Percentiles rank a stretch among this genome's conserved stretches.
Conservation (phyloP, 306 rosid genomes). For the Urtica urens region DNA sequence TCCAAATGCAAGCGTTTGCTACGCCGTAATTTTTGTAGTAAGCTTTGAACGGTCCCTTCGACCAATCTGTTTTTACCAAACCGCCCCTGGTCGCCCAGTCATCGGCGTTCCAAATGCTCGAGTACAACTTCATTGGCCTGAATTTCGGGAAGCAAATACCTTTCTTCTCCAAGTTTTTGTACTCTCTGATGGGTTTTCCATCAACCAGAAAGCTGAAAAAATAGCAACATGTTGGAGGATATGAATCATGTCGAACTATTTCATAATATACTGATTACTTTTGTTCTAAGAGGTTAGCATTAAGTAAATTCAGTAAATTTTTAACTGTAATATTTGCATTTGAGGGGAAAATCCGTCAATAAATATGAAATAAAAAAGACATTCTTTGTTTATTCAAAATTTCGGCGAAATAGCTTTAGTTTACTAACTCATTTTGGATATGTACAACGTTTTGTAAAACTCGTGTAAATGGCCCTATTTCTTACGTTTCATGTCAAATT, state of each 20-base stretch:
- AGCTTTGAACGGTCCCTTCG: constrained; percentile 24
- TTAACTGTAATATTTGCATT: background rate
- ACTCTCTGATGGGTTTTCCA: constrained; percentile 27
- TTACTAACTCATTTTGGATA: too few species aligned
- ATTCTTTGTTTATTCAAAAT: too few species aligned
- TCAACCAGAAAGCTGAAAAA: constrained; percentile 27
- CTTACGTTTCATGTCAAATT: too few species aligned
- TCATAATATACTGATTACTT: too few species aligned
- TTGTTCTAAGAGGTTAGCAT: too few species aligned
- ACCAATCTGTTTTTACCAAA: constrained; percentile 25
- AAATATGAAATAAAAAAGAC: background rate
- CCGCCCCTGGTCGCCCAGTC: constrained; percentile 34
- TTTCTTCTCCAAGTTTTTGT: constrained; percentile 20
- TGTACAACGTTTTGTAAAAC: too few species aligned
- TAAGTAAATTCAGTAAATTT: background rate
- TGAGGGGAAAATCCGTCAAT: background rate
- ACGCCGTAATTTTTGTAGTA: constrained; percentile 15
- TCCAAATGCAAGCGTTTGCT: constrained; percentile 12
- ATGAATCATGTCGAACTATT: too few species aligned
- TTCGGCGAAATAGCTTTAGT: too few species aligned
- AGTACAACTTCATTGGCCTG: constrained; percentile 29
- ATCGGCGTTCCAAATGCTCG: constrained; percentile 38
- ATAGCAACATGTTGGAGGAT: background rate
- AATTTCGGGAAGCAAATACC: constrained; percentile 22
- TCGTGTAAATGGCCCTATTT: too few species aligned